Base-by-base conservation (phyloP, 805 yeast species). In the Tanozyma kutaoensis region DNA sequence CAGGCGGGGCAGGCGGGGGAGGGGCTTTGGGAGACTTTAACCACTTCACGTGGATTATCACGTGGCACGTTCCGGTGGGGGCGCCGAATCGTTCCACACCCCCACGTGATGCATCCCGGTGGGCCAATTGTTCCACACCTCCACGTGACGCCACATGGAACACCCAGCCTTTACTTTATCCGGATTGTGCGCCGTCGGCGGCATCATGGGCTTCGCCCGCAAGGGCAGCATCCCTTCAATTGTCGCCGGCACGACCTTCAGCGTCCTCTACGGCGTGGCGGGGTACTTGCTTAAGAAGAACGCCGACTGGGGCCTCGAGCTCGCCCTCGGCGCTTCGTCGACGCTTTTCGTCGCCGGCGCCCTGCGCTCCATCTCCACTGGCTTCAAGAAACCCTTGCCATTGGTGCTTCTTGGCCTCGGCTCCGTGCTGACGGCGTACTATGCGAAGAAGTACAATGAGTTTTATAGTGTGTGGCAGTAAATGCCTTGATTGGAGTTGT, bases 211-310 rank as follows among this genome's bases (percentile, higher is more conserved):
- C 22, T 80, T 57, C 50, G 42, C 53, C 52, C 68, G 64, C 38
- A 77, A 78, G 40, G 69, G 76, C 9, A 80, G 94, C 2, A 44
- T 76, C 20, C 93, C 93, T 14, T 82, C 95, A 0, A 61, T 86
- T 29, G 54, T 72, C 25, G 94, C 88, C 1, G 96, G 96, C 22
- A 36, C 69, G 8, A 51, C 72, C 2, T 58, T 79, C 35, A 62
- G 78, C 10, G 57, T 67, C 3, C 44, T 71, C 15, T 79, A 67
- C 45, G 79, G 77, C n/a, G 45, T 59, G 31, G 75, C 84, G 2
- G 88, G 93, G 12, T 80, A 82, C 51, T 61, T 86, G 37, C 56
- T 84, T 34, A 66, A 69, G 37, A 56, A 74, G 29, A 80, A 82
- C 46, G 73, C 71, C 34, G 85, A 80, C 45, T 70, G 69, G 52